These are phyloP conservation scores for Debaryomycetaceae sp. DNA, from an alignment of 1,139 yeast genomes.

Conservation along the genomic window DNA sequence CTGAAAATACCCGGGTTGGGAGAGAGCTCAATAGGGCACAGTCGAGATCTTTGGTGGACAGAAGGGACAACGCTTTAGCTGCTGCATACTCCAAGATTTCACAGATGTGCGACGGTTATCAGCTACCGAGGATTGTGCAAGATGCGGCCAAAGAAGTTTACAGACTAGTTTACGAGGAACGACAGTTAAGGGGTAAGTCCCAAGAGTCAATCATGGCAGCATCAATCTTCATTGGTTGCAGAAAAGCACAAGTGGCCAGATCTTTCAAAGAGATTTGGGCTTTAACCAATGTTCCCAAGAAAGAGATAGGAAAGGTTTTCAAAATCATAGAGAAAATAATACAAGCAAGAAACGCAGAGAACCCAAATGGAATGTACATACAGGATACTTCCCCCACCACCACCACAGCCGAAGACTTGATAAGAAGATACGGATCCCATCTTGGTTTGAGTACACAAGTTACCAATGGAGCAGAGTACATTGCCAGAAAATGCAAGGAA, in stretches of 20 bases:
- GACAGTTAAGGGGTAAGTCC: constrained; percentile 82
- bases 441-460: constrained; percentile 82
- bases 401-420: constrained; percentile 90
- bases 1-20: constrained; percentile 73
- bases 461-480: constrained; percentile 90
- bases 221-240: constrained; percentile 88
- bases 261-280: constrained; percentile 96
- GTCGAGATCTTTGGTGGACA: constrained; percentile 78
- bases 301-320: constrained; percentile 88
- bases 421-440: constrained; percentile 94
- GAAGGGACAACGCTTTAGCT: constrained; percentile 80
- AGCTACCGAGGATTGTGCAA: constrained; percentile 89
- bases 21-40: constrained; percentile 90
- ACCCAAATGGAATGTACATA: constrained; percentile 33
- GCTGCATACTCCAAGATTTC: constrained; percentile 89
- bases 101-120: constrained; percentile 96
- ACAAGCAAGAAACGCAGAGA: constrained; percentile 57
- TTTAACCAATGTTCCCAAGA: constrained; percentile 87
- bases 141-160: constrained; percentile 98
- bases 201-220: constrained; percentile 97
- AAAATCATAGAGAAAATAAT: constrained; percentile 77
- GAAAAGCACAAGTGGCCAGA: constrained; percentile 92
- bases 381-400: constrained; percentile 72
- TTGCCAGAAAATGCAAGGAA: constrained; percentile 85
- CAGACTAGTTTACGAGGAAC: constrained; percentile 86